These are phyloP conservation scores for Naegleria gruberi DNA, from an alignment of 208 protist species.

Conservation along the genomic window DNA sequence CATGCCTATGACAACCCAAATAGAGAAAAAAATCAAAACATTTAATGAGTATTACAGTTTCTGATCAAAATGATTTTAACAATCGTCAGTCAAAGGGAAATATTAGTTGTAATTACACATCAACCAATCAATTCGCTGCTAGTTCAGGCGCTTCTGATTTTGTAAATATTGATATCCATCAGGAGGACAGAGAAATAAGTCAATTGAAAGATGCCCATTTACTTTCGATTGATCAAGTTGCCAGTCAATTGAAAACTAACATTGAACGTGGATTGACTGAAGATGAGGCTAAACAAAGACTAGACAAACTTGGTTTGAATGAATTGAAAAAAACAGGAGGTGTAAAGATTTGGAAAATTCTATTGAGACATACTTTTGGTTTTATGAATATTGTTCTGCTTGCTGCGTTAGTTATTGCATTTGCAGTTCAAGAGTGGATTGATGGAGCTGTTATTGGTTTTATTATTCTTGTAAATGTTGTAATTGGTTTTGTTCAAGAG, in stretches of 20 bases:
- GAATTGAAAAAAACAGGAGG: background rate
- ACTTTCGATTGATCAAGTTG: background rate
- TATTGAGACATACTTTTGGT: slow-evolving; percentile 64
- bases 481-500: slow-evolving; percentile 73
- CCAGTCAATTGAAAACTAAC: background rate
- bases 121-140: too few relatives aligned
- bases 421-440: slow-evolving; percentile 65
- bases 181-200: too few relatives aligned
- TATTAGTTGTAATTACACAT: too few relatives aligned
- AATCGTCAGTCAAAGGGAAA: too few relatives aligned
- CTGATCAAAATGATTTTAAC: too few relatives aligned
- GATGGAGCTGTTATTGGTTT: slow-evolving; percentile 69
- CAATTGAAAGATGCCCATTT: too few relatives aligned
- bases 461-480: slow-evolving; percentile 69
- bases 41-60: too few relatives aligned
- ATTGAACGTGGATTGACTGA: background rate
- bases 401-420: slow-evolving; percentile 66
- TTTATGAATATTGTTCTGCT: slow-evolving; percentile 68
- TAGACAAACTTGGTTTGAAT: background rate
- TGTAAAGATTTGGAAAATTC: slow-evolving; percentile 37
- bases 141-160: too few relatives aligned
- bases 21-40: too few relatives aligned
- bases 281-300: background rate
- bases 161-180: too few relatives aligned
- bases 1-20: too few relatives aligned